These are phyloP conservation scores for Ceratobasidium sp. DNA, from an alignment of 1,284 basidiomycete species.

Conservation along the genomic window DNA sequence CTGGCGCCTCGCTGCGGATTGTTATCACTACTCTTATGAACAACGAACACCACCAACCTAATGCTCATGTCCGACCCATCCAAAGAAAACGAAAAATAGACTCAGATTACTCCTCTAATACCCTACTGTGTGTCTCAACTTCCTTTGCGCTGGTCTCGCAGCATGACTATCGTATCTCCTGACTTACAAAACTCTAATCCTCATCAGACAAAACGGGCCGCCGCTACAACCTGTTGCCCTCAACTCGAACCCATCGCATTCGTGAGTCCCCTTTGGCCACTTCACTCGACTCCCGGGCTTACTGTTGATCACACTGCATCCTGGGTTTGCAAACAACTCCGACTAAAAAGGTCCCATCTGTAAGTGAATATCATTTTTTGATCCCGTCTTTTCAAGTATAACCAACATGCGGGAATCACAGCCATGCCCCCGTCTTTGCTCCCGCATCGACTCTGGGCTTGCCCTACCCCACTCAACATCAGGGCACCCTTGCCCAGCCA, in stretches of 20 bases:
- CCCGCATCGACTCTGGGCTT: slow-evolving; percentile 16
- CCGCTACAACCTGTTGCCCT: slow-evolving; percentile 43
- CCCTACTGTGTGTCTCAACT: slow-evolving; percentile 34
- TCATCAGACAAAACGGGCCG: slow-evolving; percentile 32
- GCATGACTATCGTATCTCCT: background rate
- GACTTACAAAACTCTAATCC: slow-evolving; percentile 33
- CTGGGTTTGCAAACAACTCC: slow-evolving; percentile 33
- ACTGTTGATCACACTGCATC: slow-evolving; percentile 7
- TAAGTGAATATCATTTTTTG: slow-evolving; percentile 46
- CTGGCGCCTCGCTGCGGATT: slow-evolving; percentile 45
- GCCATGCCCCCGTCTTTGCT: slow-evolving; percentile 35
- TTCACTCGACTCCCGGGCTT: background rate
- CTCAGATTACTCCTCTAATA: slow-evolving; percentile 35
- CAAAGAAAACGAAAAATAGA: slow-evolving; percentile 46
- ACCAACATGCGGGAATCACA: slow-evolving; percentile 9
- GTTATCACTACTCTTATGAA: slow-evolving; percentile 43
- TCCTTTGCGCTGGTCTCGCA: slow-evolving; percentile 1
- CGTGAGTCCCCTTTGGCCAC: slow-evolving; percentile 14
- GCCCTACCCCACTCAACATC: slow-evolving; percentile 28
- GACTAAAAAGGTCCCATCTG: slow-evolving; percentile 35
- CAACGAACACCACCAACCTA: slow-evolving; percentile 44
- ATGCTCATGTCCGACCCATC: slow-evolving; percentile 43
- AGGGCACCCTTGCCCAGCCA: slow-evolving; percentile 44
- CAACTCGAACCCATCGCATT: slow-evolving; percentile 24
- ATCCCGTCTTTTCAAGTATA: slow-evolving; percentile 41